These are phyloP conservation scores for Pestalotiopsis sp. DNA, from an alignment of 2,329 filamentous ascomycete species.

Conservation along the genomic window DNA sequence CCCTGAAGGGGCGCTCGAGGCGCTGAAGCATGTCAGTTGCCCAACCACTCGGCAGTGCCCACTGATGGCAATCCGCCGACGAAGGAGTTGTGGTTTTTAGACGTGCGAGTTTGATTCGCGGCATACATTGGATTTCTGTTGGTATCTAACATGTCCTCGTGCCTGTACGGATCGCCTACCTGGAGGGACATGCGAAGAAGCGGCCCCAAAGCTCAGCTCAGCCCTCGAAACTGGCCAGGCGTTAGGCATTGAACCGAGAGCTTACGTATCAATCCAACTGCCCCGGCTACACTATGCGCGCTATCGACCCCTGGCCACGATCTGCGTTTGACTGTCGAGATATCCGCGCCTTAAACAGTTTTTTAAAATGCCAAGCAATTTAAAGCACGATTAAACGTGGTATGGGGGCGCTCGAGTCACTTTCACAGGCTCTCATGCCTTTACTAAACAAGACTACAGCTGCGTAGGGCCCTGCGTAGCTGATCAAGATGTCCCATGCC, in stretches of 20 bases:
- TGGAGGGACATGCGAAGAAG: background rate
- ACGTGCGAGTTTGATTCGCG: background rate
- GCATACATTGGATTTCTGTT: background rate
- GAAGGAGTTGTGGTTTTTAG: background rate
- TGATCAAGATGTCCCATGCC: background rate
- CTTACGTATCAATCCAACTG: background rate
- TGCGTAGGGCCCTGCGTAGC: background rate
- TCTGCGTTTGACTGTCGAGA: slow-evolving; percentile 10
- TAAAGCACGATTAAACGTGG: slow-evolving; percentile 10
- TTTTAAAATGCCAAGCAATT: slow-evolving; percentile 13
- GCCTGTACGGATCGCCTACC: background rate
- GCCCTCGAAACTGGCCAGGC: background rate
- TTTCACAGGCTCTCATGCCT: background rate
- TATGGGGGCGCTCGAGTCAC: background rate
- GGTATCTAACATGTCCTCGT: background rate
- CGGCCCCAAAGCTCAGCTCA: background rate
- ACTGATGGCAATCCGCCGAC: background rate
- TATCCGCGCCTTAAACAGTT: slow-evolving; percentile 9
- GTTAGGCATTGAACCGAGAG: background rate
- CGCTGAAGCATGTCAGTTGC: background rate
- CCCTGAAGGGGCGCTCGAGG: background rate
- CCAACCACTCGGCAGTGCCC: background rate
- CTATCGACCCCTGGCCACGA: slow-evolving; percentile 8
- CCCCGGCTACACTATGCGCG: background rate
- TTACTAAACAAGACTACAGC: background rate